These are phyloP conservation scores for Venturia effusa DNA, from an alignment of 2,329 filamentous ascomycete genomes.

Conservation along the genomic window DNA sequence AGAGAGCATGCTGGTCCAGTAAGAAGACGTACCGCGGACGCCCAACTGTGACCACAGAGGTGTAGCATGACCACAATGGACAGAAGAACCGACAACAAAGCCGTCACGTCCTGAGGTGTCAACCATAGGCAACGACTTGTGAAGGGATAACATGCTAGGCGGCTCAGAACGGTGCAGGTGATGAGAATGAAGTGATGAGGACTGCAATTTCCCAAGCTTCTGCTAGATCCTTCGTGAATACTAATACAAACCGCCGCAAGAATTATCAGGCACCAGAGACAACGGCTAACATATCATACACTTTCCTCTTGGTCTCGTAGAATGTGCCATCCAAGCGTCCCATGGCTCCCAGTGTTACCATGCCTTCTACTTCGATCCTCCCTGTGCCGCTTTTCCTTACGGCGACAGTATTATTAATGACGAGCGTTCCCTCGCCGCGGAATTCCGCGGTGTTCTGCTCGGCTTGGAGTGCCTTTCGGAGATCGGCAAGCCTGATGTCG, in stretches of 20 bases:
- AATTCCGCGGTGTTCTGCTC: slow-evolving; percentile 85
- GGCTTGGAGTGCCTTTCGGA: slow-evolving; percentile 72
- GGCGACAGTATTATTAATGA: slow-evolving; percentile 80
- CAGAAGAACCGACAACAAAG: not conserved
- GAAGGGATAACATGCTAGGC: not conserved
- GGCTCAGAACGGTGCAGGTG: not conserved
- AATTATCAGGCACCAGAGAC: slow-evolving; percentile 52
- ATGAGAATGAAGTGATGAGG: not conserved
- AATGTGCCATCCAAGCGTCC: slow-evolving; percentile 51
- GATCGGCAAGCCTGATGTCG: slow-evolving; percentile 77
- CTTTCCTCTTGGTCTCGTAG: slow-evolving; percentile 77
- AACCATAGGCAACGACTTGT: not conserved
- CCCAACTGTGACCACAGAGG: not conserved
- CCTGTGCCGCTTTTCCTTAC: slow-evolving; percentile 84
- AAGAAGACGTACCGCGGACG: not conserved
- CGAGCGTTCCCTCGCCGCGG: slow-evolving; percentile 78
- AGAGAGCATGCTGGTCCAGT: not conserved
- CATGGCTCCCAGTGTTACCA: slow-evolving; percentile 19
- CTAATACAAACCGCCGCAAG: slow-evolving; percentile 5
- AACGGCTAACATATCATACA: slow-evolving; percentile 88
- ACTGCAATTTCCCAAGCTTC: not conserved
- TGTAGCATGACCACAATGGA: not conserved
- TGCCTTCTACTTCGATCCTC: slow-evolving; percentile 67
- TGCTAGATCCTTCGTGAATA: slow-evolving; percentile 1
- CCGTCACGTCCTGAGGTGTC: not conserved